Evolutionary conservation across 116 monocot genomes (phyloP).

Genomic region (Posidonia oceanica): DNA sequence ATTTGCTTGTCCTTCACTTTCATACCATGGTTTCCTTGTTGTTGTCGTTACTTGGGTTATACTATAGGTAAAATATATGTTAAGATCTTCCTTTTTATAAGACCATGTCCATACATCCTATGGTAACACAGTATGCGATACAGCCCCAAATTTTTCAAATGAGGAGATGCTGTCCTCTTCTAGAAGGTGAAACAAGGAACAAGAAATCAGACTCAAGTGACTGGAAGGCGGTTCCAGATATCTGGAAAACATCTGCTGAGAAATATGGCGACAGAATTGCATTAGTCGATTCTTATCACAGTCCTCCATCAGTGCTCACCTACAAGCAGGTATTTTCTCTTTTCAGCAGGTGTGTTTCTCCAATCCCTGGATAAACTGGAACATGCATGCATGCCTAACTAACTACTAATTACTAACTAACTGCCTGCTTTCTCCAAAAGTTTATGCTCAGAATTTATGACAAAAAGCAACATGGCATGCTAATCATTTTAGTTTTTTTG

Average conservation of each 20-base stretch:
- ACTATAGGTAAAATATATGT: not conserved
- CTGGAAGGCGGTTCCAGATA: constrained; percentile 89
- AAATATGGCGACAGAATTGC: constrained; percentile 72
- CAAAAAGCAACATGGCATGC: no score
- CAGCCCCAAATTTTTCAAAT: constrained; percentile 1
- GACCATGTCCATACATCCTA: not conserved
- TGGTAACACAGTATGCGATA: constrained; percentile 2
- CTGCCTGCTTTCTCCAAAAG: no score
- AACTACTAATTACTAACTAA: no score
- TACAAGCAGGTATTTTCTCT: constrained; percentile 58
- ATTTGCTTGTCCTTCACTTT: no score
- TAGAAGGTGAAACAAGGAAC: constrained; percentile 6
- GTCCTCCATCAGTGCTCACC: constrained; percentile 52
- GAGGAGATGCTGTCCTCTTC: constrained; percentile 9
- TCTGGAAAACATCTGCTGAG: constrained; percentile 63
- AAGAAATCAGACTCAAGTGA: constrained; percentile 16
- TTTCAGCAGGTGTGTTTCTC: not conserved
- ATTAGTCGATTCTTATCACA: constrained; percentile 77
- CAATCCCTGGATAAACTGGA: no score
- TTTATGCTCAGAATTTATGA: no score
- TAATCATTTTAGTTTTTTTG: no score
- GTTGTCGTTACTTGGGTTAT: no score
- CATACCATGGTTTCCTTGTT: no score
- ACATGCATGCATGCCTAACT: no score
- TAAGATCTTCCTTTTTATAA: not conserved